Evolutionary conservation across 495 filamentous ascomycete genomes (phyloP).

Genomic region (Tuber magnatum): DNA sequence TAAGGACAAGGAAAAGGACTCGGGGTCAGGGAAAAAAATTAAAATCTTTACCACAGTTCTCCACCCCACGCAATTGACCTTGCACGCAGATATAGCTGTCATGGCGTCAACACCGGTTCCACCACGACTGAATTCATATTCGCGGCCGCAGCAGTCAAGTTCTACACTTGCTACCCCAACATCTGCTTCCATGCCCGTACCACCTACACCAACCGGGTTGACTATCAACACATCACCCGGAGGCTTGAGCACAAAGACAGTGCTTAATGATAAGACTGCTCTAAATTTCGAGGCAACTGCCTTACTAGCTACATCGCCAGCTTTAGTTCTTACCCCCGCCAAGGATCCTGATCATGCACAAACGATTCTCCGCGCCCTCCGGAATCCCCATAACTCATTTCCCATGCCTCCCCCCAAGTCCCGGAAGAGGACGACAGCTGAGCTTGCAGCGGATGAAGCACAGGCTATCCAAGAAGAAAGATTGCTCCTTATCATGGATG

Average conservation of each 20-base stretch:
- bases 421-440: constrained; percentile 86
- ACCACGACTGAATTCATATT: constrained; percentile 41
- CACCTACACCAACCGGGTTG: constrained; percentile 52
- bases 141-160: constrained; percentile 45
- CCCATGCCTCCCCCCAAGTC: constrained; percentile 75
- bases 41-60: constrained; percentile 72
- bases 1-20: constrained; percentile 46
- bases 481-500: constrained; percentile 90
- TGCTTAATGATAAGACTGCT: constrained; percentile 62
- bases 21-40: constrained; percentile 53
- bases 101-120: constrained; percentile 60
- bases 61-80: constrained; percentile 68
- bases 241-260: constrained; percentile 58
- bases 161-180: constrained; percentile 55
- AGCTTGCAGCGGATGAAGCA: constrained; percentile 89
- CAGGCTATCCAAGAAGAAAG: constrained; percentile 78
- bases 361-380: constrained; percentile 59
- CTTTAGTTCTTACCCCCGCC: constrained; percentile 69
- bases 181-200: constrained; percentile 57
- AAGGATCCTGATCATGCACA: constrained; percentile 60
- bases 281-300: constrained; percentile 65
- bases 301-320: constrained; percentile 60
- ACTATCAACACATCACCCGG: constrained; percentile 46
- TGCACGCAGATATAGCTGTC: constrained; percentile 65
- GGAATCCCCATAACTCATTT: constrained; percentile 66